phyloP scores from a whole-genome alignment of 805 yeast species.

The Cyberlindnera mississippiensis region DNA sequence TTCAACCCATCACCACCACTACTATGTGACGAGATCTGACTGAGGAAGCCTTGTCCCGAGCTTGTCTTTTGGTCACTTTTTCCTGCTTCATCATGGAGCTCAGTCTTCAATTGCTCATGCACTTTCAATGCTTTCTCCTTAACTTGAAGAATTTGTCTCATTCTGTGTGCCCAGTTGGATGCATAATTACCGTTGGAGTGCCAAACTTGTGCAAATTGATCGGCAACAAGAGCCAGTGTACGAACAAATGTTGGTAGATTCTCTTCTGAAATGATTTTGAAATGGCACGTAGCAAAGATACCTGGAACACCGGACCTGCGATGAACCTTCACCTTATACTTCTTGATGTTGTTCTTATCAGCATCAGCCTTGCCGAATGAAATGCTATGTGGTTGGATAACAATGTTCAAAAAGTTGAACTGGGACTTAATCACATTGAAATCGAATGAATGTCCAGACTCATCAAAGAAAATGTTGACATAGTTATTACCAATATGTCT shows the following conservation, averaged over 20 bases:
- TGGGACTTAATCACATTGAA: conserved; percentile 72
- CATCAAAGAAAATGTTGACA: conserved; percentile 79
- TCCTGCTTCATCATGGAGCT: conserved; percentile 7
- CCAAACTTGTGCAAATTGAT: conserved; percentile 75
- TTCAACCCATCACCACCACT: conserved; percentile 7
- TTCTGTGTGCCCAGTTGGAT: conserved; percentile 66
- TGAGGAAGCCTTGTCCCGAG: conserved; percentile 24
- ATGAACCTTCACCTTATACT: conserved; percentile 59
- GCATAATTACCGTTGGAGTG: conserved; percentile 52
- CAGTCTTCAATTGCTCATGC: conserved; percentile 14
- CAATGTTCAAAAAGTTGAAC: conserved; percentile 79
- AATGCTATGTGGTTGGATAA: conserved; percentile 58
- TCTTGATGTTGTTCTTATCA: conserved; percentile 28
- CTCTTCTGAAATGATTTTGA: conserved; percentile 60
- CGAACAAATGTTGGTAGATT: conserved; percentile 63
- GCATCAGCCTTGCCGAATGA: conserved; percentile 17
- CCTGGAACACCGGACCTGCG: conserved; percentile 72
- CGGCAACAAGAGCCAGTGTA: conserved; percentile 59
- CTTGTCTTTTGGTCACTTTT: conserved; percentile 12
- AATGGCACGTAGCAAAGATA: conserved; percentile 69
- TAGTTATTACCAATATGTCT: conserved; percentile 84
- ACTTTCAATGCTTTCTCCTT: conserved; percentile 28
- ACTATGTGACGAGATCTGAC: conserved; percentile 15
- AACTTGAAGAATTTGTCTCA: conserved; percentile 46
- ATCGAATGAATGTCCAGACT: conserved; percentile 61